Conservation (phyloP, 2,329 filamentous ascomycete genomes). For the Fusarium protoensiforme region DNA sequence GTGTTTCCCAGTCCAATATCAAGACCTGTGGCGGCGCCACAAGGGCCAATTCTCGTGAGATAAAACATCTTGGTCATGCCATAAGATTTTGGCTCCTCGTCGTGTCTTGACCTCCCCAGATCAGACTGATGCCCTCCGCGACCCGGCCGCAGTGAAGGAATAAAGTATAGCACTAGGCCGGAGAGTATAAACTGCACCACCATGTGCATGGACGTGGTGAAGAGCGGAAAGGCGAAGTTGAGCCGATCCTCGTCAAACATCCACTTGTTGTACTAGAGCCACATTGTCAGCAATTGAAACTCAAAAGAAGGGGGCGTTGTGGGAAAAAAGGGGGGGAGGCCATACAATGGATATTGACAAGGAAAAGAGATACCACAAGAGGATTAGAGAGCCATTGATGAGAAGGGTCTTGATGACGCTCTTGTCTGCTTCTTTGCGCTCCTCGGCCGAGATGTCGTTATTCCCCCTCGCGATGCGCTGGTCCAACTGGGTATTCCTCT, state of each 20-base stretch:
- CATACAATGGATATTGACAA: constrained; percentile 88
- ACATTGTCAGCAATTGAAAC: constrained; percentile 30
- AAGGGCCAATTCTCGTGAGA: constrained; percentile 89
- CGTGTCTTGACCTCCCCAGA: constrained; percentile 61
- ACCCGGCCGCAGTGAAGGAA: constrained; percentile 83
- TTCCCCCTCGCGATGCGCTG: constrained; percentile 73
- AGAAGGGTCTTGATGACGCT: constrained; percentile 75
- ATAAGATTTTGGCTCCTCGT: constrained; percentile 64
- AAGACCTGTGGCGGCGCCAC: constrained; percentile 90
- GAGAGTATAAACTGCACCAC: constrained; percentile 89
- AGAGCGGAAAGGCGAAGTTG: constrained; percentile 93
- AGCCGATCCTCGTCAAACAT: constrained; percentile 91
- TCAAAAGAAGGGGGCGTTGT: not conserved
- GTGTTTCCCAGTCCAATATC: constrained; percentile 98
- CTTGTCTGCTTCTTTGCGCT: constrained; percentile 80
- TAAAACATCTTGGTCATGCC: constrained; percentile 93
- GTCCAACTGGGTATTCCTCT: constrained; percentile 75
- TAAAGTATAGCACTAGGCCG: constrained; percentile 79
- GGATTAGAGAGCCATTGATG: constrained; percentile 84
- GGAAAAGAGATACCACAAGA: constrained; percentile 90
- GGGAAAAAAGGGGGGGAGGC: constrained; percentile 45
- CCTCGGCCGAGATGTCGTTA: constrained; percentile 70
- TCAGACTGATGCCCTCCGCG: constrained; percentile 58
- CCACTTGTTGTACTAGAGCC: constrained; percentile 94
- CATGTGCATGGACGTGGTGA: constrained; percentile 97